Evolutionary conservation across 169 alveolate species (phyloP).

Genomic region (Eimeria necatrix): DNA sequence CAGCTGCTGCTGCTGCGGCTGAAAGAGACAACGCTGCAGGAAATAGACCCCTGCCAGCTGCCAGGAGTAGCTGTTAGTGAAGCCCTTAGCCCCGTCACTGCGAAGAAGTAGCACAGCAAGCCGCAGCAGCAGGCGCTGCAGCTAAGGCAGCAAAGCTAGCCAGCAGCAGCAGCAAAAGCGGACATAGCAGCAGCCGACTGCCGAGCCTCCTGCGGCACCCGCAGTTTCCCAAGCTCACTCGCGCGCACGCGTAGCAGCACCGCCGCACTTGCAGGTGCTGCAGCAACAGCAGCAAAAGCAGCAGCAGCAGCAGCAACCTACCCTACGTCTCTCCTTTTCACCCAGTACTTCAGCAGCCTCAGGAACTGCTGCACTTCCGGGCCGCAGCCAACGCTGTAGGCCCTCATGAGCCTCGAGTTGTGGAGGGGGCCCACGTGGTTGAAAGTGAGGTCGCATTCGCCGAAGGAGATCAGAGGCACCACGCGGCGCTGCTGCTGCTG

Average conservation of each 20-base stretch:
- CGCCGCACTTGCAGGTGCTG: not conserved
- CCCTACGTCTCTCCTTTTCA: conserved; percentile 30
- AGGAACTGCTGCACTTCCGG: conserved; percentile 6
- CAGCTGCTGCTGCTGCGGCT: conserved; percentile 9
- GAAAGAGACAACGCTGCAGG: not conserved
- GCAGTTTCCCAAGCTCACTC: too few species aligned
- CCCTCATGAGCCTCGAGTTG: conserved; percentile 55
- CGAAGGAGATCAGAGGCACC: conserved; percentile 27
- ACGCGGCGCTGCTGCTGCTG: not conserved
- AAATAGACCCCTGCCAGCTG: not conserved
- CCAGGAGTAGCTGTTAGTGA: not conserved
- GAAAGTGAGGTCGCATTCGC: conserved; percentile 58
- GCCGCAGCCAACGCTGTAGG: conserved; percentile 22
- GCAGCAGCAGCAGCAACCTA: not conserved
- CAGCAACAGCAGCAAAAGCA: not conserved
- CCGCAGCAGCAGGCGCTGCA: too few species aligned
- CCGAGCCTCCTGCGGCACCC: too few species aligned
- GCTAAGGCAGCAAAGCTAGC: not conserved
- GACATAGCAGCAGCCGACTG: not conserved
- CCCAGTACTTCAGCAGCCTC: conserved; percentile 60
- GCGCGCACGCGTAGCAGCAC: too few species aligned
- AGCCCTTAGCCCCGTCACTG: not conserved
- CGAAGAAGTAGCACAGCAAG: too few species aligned
- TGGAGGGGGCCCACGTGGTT: conserved; percentile 43
- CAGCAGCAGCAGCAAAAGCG: not conserved